Conservation (phyloP, 1,284 basidiomycete genomes). For the Vanrija pseudolonga region DNA sequence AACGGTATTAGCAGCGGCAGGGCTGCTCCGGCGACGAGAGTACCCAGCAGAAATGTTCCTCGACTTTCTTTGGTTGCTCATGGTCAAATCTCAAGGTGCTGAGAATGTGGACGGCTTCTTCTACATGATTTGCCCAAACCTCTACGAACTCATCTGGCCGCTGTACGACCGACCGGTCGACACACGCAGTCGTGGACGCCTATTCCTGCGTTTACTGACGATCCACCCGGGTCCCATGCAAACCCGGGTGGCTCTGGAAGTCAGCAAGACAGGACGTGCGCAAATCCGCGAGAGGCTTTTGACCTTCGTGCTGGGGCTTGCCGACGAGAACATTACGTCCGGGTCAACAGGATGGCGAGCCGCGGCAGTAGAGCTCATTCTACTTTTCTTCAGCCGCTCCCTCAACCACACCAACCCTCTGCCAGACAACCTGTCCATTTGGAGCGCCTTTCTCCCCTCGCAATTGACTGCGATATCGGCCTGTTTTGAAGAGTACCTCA, state of each 20-base stretch:
- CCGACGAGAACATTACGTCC: constrained; percentile 24
- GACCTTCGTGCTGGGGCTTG: constrained; percentile 31
- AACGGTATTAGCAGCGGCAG: constrained; percentile 19
- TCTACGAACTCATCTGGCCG: constrained; percentile 31
- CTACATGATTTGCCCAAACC: constrained; percentile 8
- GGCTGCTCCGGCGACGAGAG: constrained; percentile 9
- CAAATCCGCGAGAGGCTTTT: constrained; percentile 30
- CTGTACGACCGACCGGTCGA: constrained; percentile 24
- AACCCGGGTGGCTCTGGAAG: not conserved
- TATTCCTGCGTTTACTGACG: constrained; percentile 35
- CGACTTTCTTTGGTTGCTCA: constrained; percentile 41
- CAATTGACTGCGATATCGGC: constrained; percentile 30
- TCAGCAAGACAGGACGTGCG: not conserved
- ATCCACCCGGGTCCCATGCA: constrained; percentile 26
- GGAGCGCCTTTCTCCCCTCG: constrained; percentile 22
- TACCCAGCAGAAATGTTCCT: constrained; percentile 26
- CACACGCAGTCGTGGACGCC: constrained; percentile 20
- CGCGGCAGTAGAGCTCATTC: constrained; percentile 24
- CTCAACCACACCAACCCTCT: constrained; percentile 20
- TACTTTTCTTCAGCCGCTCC: constrained; percentile 29
- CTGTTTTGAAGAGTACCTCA: constrained; percentile 38
- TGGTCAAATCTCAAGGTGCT: constrained; percentile 20
- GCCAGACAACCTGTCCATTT: constrained; percentile 27
- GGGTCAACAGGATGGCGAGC: constrained; percentile 24
- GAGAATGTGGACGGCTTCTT: constrained; percentile 32